phyloP scores from a whole-genome alignment of 1,139 yeast genomes.

The Yamadazyma blattariae region DNA sequence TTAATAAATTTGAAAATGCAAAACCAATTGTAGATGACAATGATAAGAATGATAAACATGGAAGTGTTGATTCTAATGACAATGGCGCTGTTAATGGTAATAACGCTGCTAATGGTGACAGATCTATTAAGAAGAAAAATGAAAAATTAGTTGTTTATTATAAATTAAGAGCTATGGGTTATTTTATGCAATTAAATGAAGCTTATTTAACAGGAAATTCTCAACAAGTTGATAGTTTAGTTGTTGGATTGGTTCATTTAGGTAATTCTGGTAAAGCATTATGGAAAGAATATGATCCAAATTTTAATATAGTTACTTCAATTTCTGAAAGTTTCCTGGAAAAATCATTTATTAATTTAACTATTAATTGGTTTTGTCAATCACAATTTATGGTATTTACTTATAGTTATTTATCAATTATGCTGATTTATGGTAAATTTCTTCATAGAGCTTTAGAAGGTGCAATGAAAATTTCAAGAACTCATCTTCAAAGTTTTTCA shows the following conservation, averaged over 20 bases:
- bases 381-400: conserved; percentile 3
- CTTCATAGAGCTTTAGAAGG: not conserved
- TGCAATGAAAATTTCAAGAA: not conserved
- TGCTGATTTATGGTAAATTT: conserved; percentile 2
- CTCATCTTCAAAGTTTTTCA: too few relatives aligned
- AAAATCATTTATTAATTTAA: not conserved
- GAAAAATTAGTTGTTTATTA: not conserved
- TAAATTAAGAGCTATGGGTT: conserved; percentile 4
- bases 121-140: too few relatives aligned
- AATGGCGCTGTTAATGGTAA: too few relatives aligned
- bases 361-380: conserved; percentile 5
- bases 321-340: not conserved
- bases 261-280: conserved; percentile 1
- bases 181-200: conserved; percentile 1
- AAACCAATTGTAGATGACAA: not conserved
- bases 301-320: not conserved
- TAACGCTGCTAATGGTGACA: too few relatives aligned
- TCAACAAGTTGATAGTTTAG: not conserved
- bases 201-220: conserved; percentile 1
- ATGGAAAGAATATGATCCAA: conserved; percentile 3
- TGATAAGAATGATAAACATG: too few relatives aligned
- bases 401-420: conserved; percentile 2
- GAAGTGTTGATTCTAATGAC: not conserved
- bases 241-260: not conserved
- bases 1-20: not conserved